Percentiles rank a stretch among this genome's conserved stretches.
Evolutionary conservation across 805 yeast species (phyloP).

Genomic region (Kluyveromyces lactis): DNA sequence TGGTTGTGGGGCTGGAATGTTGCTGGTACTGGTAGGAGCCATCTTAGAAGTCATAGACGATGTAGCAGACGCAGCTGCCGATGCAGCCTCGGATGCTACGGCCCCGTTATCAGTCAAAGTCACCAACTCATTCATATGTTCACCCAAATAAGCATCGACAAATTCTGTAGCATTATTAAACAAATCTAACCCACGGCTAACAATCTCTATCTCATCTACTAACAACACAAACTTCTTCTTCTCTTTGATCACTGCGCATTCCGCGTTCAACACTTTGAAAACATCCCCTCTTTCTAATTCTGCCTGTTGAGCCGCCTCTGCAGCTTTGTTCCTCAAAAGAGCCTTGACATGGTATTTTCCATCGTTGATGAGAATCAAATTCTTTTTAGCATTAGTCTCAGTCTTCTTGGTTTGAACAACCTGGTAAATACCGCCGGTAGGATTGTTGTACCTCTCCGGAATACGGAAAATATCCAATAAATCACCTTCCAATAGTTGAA

Average conservation of each 20-base stretch:
- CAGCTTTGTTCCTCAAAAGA: constrained; percentile 42
- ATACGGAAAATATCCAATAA: constrained; percentile 23
- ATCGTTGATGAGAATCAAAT: constrained; percentile 39
- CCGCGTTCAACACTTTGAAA: constrained; percentile 24
- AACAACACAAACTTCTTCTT: constrained; percentile 41
- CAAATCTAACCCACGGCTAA: constrained; percentile 32
- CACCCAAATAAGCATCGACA: constrained; percentile 50
- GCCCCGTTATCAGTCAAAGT: constrained; percentile 6
- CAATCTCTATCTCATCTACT: constrained; percentile 39
- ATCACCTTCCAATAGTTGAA: constrained; percentile 21
- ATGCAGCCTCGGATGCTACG: background rate
- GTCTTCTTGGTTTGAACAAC: constrained; percentile 25
- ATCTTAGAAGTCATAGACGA: background rate
- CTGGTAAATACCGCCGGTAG: constrained; percentile 27
- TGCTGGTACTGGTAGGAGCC: background rate
- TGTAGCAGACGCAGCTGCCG: background rate
- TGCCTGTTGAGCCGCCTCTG: constrained; percentile 36
- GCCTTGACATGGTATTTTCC: constrained; percentile 45
- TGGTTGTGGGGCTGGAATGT: background rate
- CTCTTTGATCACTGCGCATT: constrained; percentile 28
- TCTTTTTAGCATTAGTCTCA: constrained; percentile 25
- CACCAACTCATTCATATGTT: constrained; percentile 44
- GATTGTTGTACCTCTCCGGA: constrained; percentile 23
- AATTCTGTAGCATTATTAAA: constrained; percentile 32
- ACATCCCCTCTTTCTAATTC: constrained; percentile 39